Evolutionary conservation across 2,329 filamentous ascomycete genomes (phyloP).

Genomic region (Paracamarosporium sp.): DNA sequence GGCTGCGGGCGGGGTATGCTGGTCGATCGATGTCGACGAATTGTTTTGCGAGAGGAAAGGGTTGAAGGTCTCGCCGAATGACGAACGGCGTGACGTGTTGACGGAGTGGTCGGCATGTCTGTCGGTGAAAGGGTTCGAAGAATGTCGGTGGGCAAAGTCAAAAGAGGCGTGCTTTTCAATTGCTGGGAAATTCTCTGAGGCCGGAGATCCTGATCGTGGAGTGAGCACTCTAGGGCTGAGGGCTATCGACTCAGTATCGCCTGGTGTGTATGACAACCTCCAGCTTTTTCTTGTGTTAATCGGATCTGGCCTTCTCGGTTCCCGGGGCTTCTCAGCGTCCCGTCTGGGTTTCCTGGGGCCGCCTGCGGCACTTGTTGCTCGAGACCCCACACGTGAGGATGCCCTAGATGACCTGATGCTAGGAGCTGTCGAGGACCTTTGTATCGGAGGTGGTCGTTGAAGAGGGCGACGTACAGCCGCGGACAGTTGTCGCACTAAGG

Average conservation of each 20-base stretch:
- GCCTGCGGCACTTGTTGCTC: background rate
- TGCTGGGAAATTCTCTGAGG: background rate
- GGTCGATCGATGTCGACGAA: slow-evolving; percentile 11
- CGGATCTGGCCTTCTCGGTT: background rate
- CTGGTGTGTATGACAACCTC: slow-evolving; percentile 10
- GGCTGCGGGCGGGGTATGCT: slow-evolving; percentile 4
- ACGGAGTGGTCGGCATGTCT: background rate
- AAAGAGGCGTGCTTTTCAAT: background rate
- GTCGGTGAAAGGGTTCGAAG: background rate
- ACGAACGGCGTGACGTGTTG: background rate
- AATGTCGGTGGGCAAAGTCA: background rate
- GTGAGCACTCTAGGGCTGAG: background rate
- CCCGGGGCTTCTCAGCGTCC: background rate
- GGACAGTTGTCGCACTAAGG: background rate
- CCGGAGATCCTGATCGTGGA: background rate
- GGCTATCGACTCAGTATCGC: background rate
- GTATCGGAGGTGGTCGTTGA: background rate
- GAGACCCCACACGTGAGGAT: background rate
- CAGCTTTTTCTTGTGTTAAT: background rate
- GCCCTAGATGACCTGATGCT: slow-evolving; percentile 2
- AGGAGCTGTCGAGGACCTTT: slow-evolving; percentile 5
- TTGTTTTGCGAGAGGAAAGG: slow-evolving; percentile 8
- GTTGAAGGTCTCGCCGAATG: background rate
- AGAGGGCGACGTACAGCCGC: background rate
- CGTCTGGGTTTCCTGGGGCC: background rate